Conservation (phyloP, 805 yeast species). For the Pichia manshurica region DNA sequence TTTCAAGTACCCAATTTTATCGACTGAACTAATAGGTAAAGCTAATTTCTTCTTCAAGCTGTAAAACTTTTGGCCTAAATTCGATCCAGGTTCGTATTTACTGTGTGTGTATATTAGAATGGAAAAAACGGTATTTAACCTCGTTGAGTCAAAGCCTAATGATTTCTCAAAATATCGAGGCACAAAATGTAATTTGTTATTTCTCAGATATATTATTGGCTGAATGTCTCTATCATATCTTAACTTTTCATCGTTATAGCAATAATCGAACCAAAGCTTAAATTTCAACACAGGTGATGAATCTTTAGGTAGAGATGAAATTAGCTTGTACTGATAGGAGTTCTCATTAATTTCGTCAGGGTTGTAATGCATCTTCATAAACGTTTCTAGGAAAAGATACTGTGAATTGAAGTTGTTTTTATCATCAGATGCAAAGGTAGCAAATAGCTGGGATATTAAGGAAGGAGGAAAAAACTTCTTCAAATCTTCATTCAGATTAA, state of each 20-base stretch:
- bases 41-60: slow-evolving; percentile 11
- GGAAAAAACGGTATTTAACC: slow-evolving; percentile 15
- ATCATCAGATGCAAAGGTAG: not conserved
- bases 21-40: slow-evolving; percentile 13
- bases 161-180: slow-evolving; percentile 12
- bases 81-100: slow-evolving; percentile 20
- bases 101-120: slow-evolving; percentile 19
- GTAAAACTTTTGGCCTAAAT: slow-evolving; percentile 12
- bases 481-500: not conserved
- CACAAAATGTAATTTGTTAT: slow-evolving; percentile 10
- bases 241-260: slow-evolving; percentile 9
- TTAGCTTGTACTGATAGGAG: slow-evolving; percentile 9
- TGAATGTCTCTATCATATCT: slow-evolving; percentile 8
- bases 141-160: slow-evolving; percentile 6
- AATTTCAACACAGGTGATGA: slow-evolving; percentile 6
- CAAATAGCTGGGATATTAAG: slow-evolving; percentile 3
- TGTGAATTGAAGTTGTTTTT: slow-evolving; percentile 1
- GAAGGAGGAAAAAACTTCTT: slow-evolving; percentile 9
- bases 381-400: slow-evolving; percentile 4
- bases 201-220: slow-evolving; percentile 9
- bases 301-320: slow-evolving; percentile 8
- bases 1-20: slow-evolving; percentile 19
- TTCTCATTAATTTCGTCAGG: slow-evolving; percentile 1
- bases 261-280: slow-evolving; percentile 12
- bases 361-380: slow-evolving; percentile 8